Evolutionary conservation across 352 stramenopile genomes (phyloP), one percentile per base, ranked within the genome.

Genomic region (Phytophthora ramorum): DNA sequence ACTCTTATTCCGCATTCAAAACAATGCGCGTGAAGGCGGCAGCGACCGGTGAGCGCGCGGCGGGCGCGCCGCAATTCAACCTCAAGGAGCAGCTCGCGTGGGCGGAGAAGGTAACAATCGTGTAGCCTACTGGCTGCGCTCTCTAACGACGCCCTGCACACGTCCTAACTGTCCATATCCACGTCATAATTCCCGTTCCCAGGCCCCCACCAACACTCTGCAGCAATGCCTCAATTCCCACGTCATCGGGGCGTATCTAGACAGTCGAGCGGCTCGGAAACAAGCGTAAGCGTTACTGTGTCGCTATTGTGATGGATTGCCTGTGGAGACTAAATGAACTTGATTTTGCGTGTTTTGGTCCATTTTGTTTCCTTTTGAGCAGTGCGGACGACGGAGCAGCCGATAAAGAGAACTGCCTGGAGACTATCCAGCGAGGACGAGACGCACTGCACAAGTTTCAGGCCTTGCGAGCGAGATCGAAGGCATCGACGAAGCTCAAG

Each of bases 221-320:
- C 83, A 92, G 55, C 81, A 92, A 52, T 90, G 85, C 54, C 68
- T 93, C 16, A 93, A 93, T 62, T 92, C 85, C 35, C 85, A 93
- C 58, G 75, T 89, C 55, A 93, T 92, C 58, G 85, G 71, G 43
- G 61, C 71, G 16, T 93, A 92, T 76, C 69, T 92, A n/a, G 76
- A 91, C 48, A 81, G 72, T 48, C 74, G 81, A 8, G 61, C 74
- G 34, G 58, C 72, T 44, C 59, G 73, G 30, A 92, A 92, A 46
- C 56, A 73, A 63, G 64, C 58, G 79, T 82, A 59, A 46, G 79
- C 3, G n/a, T 14, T 16, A 10, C 8, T 60, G 0, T 46, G 2
- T 7, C 46, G 3, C 50, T 66, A 20, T 46, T 55, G 8, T 7
- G 43, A 37, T 26, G 16, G 0, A 16, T 24, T 7, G 9, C 30